A percentile compares a stretch with the other conserved stretches of the same genome.
Conservation (phyloP, 495 filamentous ascomycete genomes). For the Penicillium canariense region DNA sequence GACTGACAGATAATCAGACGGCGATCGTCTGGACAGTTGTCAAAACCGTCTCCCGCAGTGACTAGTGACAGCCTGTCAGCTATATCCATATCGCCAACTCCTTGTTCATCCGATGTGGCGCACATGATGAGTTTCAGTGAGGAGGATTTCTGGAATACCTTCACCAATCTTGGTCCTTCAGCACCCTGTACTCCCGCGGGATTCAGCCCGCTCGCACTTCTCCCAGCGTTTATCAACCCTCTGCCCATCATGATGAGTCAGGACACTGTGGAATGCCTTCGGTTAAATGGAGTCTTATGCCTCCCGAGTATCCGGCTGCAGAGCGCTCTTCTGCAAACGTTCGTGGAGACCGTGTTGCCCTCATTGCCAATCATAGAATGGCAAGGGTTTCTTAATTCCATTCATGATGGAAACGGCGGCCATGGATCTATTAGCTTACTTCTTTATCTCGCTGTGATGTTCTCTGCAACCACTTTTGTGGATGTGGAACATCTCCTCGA, state of each 20-base stretch:
- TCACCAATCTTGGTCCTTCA: conserved; percentile 13
- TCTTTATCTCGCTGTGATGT: conserved; percentile 20
- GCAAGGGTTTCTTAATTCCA: conserved; percentile 9
- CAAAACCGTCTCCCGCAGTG: neutral
- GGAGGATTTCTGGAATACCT: conserved; percentile 17
- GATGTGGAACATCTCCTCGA: conserved; percentile 14
- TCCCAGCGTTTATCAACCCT: conserved; percentile 21
- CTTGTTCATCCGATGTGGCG: neutral
- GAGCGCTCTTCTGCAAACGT: conserved; percentile 18
- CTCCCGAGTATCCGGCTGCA: conserved; percentile 14
- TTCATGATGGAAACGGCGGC: conserved; percentile 6
- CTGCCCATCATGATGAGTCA: conserved; percentile 13
- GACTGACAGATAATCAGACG: neutral
- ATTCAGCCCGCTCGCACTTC: neutral
- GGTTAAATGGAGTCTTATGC: conserved; percentile 14
- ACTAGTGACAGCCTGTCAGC: neutral
- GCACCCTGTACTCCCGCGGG: neutral
- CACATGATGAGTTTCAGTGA: neutral
- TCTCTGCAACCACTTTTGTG: conserved; percentile 20
- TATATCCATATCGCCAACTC: neutral
- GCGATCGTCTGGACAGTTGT: neutral
- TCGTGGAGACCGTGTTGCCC: conserved; percentile 19
- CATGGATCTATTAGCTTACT: conserved; percentile 21
- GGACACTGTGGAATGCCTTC: conserved; percentile 14
- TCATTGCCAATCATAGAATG: conserved; percentile 22